Base-by-base conservation (phyloP, 192 early-diverging fungal genomes). In the Phlyctochytrium planicorne region DNA sequence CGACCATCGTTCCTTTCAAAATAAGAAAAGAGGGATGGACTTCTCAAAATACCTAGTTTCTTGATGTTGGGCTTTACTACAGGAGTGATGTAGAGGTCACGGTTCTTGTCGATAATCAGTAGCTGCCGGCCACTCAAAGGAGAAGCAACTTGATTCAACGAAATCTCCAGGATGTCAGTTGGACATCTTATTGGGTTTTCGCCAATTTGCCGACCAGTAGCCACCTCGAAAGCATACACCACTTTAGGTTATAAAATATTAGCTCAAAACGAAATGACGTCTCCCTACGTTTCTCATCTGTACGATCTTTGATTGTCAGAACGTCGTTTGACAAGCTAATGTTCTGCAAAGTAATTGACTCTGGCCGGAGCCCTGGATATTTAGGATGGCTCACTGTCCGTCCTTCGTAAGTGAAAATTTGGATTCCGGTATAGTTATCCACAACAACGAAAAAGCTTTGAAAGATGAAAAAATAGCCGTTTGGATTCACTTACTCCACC, bases 351-450 rank as follows among this genome's bases (percentile, higher is more conserved):
- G 84, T 86, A 27, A 86, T 67, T 35, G 78, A 80, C 30, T 86
- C 84, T 1, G 80, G 75, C 24, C 83, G 59, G 34, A 86, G 60
- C 1, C 84, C 84, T 27, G 80, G 67, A 61, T 75, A 86, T 53
- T 85, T 85, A 36, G 83, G 82, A 35, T 62, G 61, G 63, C 80
- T 81, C 31, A 83, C 59, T 34, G 76, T 53, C 24, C 83, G 60
- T 14, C 72, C 84, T 29, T 86, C 84, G 69, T 86, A 86, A 6
- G 66, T 70, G 55, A 76, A 86, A 12, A 86, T 71, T 57, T 85
- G 83, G 53, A 86, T 83, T 2, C 84, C 84, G 12, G 70, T 64
- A 20, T 77, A 33, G n/a, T 69, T 85, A 53, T 86, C 84, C 6
- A 85, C 79, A 2, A 86, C 34, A 2, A 71, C 68, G 62, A 86